These are phyloP conservation scores for Apiospora marii DNA, from an alignment of 2,329 filamentous ascomycete genomes.

Conservation along the genomic window DNA sequence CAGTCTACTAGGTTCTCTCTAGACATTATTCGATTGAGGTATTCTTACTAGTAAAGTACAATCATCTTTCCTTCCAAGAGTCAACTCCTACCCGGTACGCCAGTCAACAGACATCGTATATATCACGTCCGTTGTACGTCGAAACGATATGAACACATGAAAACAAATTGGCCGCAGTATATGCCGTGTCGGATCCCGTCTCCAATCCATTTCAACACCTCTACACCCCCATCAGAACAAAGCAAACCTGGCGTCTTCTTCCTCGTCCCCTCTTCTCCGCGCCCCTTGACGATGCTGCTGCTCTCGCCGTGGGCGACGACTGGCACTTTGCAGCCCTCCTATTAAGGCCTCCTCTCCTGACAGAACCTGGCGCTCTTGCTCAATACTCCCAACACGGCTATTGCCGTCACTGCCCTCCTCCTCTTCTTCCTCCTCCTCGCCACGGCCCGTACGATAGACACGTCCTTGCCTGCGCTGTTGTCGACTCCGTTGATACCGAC, in stretches of 20 bases:
- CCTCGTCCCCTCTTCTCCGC: background rate
- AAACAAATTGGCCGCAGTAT: background rate
- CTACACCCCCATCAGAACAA: constrained; percentile 1
- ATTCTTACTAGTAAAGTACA: background rate
- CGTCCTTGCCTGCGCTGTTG: constrained; percentile 25
- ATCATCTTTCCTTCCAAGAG: background rate
- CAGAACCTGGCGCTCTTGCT: background rate
- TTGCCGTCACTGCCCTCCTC: background rate
- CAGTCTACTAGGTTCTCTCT: background rate
- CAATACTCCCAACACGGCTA: background rate
- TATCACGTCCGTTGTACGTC: background rate
- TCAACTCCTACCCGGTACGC: background rate
- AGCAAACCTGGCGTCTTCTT: constrained; percentile 12
- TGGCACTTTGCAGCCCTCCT: background rate
- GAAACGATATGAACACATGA: background rate
- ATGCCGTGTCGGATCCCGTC: background rate
- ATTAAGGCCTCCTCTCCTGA: background rate
- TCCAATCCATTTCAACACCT: background rate
- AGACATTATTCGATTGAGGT: background rate
- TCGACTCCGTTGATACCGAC: background rate
- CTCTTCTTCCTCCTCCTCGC: background rate
- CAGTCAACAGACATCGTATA: background rate
- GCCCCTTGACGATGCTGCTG: background rate
- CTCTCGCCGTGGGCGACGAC: background rate
- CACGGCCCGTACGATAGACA: background rate